phyloP scores from a whole-genome alignment of 1,284 basidiomycete genomes.

The Vanrija pseudolonga region DNA sequence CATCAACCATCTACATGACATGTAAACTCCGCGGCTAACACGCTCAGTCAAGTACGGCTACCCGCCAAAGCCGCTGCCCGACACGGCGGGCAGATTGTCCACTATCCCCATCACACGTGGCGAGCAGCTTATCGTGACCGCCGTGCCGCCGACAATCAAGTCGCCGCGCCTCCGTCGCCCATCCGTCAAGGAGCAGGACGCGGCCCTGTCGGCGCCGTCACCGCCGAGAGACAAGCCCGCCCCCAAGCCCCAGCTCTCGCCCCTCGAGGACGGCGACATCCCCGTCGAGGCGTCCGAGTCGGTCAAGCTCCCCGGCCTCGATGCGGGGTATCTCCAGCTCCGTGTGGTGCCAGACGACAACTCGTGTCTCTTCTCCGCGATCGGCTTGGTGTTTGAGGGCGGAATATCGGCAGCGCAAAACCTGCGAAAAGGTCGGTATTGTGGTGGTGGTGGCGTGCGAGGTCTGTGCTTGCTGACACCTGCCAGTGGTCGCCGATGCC shows the following conservation, averaged over 20 bases:
- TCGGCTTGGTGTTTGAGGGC: slow-evolving; percentile 79
- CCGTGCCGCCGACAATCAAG: slow-evolving; percentile 31
- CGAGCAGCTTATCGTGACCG: slow-evolving; percentile 76
- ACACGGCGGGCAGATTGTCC: slow-evolving; percentile 66
- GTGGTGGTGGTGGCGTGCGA: background rate
- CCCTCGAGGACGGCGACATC: slow-evolving; percentile 12
- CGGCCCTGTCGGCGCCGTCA: slow-evolving; percentile 29
- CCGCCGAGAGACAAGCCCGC: slow-evolving; percentile 19
- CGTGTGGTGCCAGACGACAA: slow-evolving; percentile 89
- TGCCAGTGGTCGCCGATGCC: slow-evolving; percentile 70
- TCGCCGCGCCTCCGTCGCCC: slow-evolving; percentile 25
- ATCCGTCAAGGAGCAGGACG: slow-evolving; percentile 35
- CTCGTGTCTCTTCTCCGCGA: slow-evolving; percentile 82
- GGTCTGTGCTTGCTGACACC: background rate
- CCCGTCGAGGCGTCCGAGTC: slow-evolving; percentile 23
- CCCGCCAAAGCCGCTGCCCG: slow-evolving; percentile 67
- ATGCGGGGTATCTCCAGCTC: slow-evolving; percentile 48
- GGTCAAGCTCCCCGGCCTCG: slow-evolving; percentile 46
- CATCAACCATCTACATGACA: background rate
- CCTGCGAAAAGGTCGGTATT: slow-evolving; percentile 37
- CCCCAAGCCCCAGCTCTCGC: slow-evolving; percentile 8
- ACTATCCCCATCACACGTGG: slow-evolving; percentile 71
- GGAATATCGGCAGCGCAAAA: slow-evolving; percentile 57
- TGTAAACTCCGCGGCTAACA: too few relatives aligned
- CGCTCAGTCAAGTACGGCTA: slow-evolving; percentile 77